A percentile compares a stretch with the other conserved stretches of the same genome.
Evolutionary conservation across 2,329 filamentous ascomycete genomes (phyloP).

Genomic region (Aspergillus pseudotamarii): DNA sequence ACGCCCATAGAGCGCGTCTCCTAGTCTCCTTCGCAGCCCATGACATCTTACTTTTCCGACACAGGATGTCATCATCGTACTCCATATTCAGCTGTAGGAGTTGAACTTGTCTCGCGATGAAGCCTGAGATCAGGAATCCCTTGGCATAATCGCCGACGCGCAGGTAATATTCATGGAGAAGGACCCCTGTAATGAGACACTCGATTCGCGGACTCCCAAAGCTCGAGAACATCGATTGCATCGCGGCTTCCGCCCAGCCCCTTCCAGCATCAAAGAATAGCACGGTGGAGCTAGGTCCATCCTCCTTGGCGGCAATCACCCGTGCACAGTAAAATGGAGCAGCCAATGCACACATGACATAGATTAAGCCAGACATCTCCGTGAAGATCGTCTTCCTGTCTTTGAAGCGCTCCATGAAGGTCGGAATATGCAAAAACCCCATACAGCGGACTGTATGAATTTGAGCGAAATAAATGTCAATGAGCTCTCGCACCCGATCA

Average conservation of each 20-base stretch:
- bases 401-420: neutral
- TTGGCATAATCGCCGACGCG: constrained; percentile 35
- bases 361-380: neutral
- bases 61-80: constrained; percentile 34
- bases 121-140: constrained; percentile 35
- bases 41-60: constrained; percentile 21
- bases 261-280: neutral
- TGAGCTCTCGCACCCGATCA: constrained; percentile 3
- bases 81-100: constrained; percentile 36
- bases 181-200: constrained; percentile 19
- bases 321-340: neutral
- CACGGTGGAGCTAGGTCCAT: neutral
- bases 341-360: neutral
- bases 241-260: neutral
- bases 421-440: constrained; percentile 9
- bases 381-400: neutral
- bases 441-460: constrained; percentile 6
- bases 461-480: constrained; percentile 6
- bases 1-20: constrained; percentile 35
- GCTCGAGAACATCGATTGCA: neutral
- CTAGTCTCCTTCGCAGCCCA: constrained; percentile 31
- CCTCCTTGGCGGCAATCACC: neutral
- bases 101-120: constrained; percentile 34
- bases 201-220: constrained; percentile 2
- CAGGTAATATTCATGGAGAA: constrained; percentile 36